Base-by-base conservation (phyloP, 192 early-diverging fungal species). In the Backusella parvicylindrica region DNA sequence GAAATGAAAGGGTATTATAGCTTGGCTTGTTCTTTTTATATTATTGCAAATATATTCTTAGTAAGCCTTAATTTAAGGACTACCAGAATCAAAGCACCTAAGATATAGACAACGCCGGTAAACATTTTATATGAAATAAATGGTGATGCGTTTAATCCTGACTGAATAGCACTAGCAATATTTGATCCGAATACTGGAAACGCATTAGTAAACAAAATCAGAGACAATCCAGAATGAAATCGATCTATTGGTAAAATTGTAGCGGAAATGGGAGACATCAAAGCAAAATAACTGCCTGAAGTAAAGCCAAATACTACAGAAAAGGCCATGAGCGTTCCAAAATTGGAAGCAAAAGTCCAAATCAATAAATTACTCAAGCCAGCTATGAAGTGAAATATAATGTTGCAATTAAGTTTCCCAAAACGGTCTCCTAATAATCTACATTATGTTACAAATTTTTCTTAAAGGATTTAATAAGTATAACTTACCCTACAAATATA, bases 61-160 rank as follows among this genome's bases (percentile, higher is more conserved):
- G 68, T 68, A 15, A 78, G 8, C 43, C 77, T 53, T 5, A 78
- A 49, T 47, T 73, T 78, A 21, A 78, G 47, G 16, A 68, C 31
- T 21, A 68, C 8, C 2, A 78, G 28, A 68, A 78, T 2, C 3
- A 72, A 5, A 6, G 65, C 64, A 6, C 36, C 70, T 15, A 68
- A 1, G 2, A 73, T 15, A 69, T 78, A 78, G 13, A 47, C 30
- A 41, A 60, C 65, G 21, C 80, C 76, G 26, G 78, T 64, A 75
- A 81, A 87, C 76, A 87, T 79, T 73, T 83, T 82, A 15, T 85
- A 73, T 31, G 76, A 70, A 56, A 84, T 77, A 18, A 67, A 79
- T 1, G 77, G 64, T 6, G 73, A 53, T 0, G 82, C 75, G 7
- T 49, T 32, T 6, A 82, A 64, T 47, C 72, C 78, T 8, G 71